phyloP scores from a whole-genome alignment of 1,284 basidiomycete genomes.

The Apiotrichum gamsii region DNA sequence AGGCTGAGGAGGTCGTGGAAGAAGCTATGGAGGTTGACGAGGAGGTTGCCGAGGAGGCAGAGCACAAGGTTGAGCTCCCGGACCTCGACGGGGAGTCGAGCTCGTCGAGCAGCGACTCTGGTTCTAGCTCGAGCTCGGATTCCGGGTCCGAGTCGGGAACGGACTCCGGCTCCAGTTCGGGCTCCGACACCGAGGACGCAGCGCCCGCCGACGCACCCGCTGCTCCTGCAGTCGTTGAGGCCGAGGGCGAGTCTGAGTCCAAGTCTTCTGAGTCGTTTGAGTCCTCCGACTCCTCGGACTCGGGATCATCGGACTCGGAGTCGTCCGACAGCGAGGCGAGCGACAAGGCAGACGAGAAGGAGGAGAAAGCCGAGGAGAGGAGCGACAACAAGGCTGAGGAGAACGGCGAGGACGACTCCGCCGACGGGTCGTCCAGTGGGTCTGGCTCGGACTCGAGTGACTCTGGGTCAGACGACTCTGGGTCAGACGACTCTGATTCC shows the following conservation, averaged over 20 bases:
- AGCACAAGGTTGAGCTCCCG: background rate
- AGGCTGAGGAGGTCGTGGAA: conserved; percentile 2
- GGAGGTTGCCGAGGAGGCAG: background rate
- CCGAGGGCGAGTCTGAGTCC: background rate
- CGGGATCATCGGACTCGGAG: background rate
- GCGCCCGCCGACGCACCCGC: too few relatives aligned
- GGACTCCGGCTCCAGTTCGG: background rate
- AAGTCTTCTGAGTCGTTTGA: background rate
- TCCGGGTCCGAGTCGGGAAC: background rate
- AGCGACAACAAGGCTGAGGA: background rate
- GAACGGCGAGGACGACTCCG: background rate
- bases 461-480: conserved; percentile 7
- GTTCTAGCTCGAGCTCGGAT: too few relatives aligned
- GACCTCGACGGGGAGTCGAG: background rate
- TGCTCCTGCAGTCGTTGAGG: background rate
- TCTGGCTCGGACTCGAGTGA: conserved; percentile 12
- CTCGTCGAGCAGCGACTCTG: too few relatives aligned
- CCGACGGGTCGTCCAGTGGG: background rate
- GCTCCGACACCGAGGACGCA: too few relatives aligned
- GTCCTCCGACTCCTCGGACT: background rate
- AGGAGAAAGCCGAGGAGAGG: background rate
- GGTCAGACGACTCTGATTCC: conserved; percentile 5
- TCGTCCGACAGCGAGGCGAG: background rate
- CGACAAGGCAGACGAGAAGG: background rate
- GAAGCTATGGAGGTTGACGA: conserved; percentile 1